These are phyloP conservation scores for Isatis tinctoria DNA, from an alignment of 345 rosid genomes.

Conservation along the genomic window DNA sequence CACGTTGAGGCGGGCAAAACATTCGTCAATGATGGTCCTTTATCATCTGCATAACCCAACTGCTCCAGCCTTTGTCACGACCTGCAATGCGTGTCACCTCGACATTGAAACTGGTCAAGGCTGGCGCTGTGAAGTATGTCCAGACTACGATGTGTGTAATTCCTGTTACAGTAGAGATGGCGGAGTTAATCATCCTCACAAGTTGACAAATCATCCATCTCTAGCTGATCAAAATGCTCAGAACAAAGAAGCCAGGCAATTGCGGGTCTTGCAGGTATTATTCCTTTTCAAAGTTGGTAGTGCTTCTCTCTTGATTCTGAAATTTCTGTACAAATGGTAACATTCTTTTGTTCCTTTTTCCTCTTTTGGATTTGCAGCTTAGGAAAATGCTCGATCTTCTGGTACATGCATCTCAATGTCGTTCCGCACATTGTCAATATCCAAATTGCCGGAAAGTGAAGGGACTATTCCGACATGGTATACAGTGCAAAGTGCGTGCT, in stretches of 20 bases:
- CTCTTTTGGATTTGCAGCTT: slow-evolving; percentile 56
- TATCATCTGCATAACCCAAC: slow-evolving; percentile 99
- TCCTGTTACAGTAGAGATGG: slow-evolving; percentile 85
- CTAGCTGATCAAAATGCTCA: slow-evolving; percentile 97
- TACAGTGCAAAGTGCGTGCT: slow-evolving; percentile 87
- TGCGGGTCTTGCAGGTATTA: slow-evolving; percentile 69
- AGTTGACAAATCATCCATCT: slow-evolving; percentile 93
- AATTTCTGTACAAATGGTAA: neutral
- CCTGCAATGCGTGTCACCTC: slow-evolving; percentile 83
- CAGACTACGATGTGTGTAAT: slow-evolving; percentile 95
- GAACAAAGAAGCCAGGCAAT: slow-evolving; percentile 94
- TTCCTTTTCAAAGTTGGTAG: neutral
- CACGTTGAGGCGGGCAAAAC: slow-evolving; percentile 95
- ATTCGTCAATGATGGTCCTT: slow-evolving; percentile 99
- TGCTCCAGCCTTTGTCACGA: slow-evolving; percentile 95
- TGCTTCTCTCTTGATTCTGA: slow-evolving; percentile 7
- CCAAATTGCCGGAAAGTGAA: slow-evolving; percentile 99
- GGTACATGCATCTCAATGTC: slow-evolving; percentile 97
- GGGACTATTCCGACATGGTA: slow-evolving; percentile 96
- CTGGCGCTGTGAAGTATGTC: slow-evolving; percentile 99
- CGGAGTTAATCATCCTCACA: slow-evolving; percentile 94
- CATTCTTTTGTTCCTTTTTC: neutral
- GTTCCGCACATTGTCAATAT: slow-evolving; percentile 82
- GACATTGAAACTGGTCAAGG: slow-evolving; percentile 99
- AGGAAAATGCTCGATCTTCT: slow-evolving; percentile 98